Evolutionary conservation across 148 eudicot genomes (phyloP).

Genomic region (Beta vulgaris): DNA sequence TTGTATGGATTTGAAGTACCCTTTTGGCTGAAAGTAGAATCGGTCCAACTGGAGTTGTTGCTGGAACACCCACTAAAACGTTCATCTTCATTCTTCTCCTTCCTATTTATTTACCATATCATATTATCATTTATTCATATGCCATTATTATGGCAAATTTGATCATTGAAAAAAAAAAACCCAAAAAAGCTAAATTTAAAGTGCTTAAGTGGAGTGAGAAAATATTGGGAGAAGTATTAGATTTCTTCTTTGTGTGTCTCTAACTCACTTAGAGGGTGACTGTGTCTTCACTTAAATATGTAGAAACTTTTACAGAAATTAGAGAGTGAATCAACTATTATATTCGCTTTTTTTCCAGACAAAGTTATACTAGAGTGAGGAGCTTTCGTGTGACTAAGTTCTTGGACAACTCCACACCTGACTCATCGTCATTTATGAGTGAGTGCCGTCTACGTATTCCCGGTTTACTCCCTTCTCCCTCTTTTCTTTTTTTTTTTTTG

Average conservation of each 20-base stretch:
- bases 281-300: not conserved
- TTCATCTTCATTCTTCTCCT: constrained; percentile 16
- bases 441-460: constrained; percentile 7
- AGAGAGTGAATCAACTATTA: too few relatives aligned
- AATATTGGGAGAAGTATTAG: not conserved
- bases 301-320: not conserved
- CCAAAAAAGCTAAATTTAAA: not conserved
- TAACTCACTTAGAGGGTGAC: not conserved
- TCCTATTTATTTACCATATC: not conserved
- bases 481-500: not conserved
- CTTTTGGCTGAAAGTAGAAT: constrained; percentile 16
- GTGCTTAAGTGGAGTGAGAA: too few relatives aligned
- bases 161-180: constrained; percentile 1
- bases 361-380: not conserved
- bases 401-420: not conserved
- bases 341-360: not conserved
- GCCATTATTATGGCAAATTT: not conserved
- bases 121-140: not conserved
- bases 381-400: not conserved
- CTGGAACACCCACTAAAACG: not conserved
- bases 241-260: not conserved
- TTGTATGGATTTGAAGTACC: constrained; percentile 5
- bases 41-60: constrained; percentile 11
- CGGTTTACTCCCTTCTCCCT: too few relatives aligned
- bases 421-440: not conserved